Evolutionary conservation across 2,329 filamentous ascomycete genomes (phyloP), one percentile per base, ranked within the genome.

Genomic region (Diaporthe ilicicola): DNA sequence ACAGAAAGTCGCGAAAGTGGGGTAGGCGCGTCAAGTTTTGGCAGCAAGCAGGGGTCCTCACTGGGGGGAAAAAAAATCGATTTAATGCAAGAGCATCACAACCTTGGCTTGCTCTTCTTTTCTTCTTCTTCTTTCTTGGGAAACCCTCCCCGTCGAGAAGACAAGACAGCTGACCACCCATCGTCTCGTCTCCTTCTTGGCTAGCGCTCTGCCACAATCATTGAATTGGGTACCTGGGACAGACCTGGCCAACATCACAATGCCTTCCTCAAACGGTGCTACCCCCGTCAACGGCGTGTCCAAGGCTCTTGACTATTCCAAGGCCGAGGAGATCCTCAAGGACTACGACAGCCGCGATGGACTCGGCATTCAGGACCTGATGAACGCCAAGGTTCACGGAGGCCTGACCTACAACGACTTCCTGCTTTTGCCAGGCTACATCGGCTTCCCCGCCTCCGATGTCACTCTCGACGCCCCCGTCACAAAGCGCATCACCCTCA

Each of bases 371-470:
- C 87, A 94, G 79, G 91, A 94, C 75, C 88, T 99, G 77, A 90
- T 98, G 82, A 93, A 99, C 86, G 95, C 95, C 76, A 92, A 93
- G 85, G 92, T 92, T 83, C 93, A 95, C 79, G 96, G 96, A 74
- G 96, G 96, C 78, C 88, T 99, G 79, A 98, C 95, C 72, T 99
- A 98, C 89, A 99, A 99, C 84, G 96, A 99, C 84, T 99, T 99
- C 87, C 91, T 99, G 74, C 86, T 99, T 78, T 89, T 99, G 73
- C 96, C 96, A 71, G 97, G 97, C 81, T 97, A 98, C 86, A 98
- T 99, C 85, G 96, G 95, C 83, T 99, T 99, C 84, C 91, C 96
- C 74, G 96, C 97, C 78, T 94, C 93, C 65, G 93, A 93, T 74
- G 96, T 98, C 75, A 85, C 85, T 61, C 91, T 99, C 73, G 96